Evolutionary conservation across 2,329 filamentous ascomycete species (phyloP).

Genomic region (Aspergillus caelatus): DNA sequence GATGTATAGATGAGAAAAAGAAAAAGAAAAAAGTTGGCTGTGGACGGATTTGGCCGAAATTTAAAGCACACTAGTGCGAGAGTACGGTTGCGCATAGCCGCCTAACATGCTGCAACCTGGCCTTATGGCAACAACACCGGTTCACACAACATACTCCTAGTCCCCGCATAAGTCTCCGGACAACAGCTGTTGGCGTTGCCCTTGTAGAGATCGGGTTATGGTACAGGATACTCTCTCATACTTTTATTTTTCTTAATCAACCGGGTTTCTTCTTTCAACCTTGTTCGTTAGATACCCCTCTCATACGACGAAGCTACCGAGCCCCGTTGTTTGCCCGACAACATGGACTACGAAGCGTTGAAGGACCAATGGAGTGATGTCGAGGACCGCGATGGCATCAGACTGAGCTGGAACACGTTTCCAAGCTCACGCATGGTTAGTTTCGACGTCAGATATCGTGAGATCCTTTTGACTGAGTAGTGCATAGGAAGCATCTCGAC

Average conservation of each 20-base stretch:
- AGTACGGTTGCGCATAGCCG: slow-evolving; percentile 37
- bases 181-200: slow-evolving; percentile 35
- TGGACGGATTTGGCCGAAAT: slow-evolving; percentile 29
- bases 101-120: slow-evolving; percentile 49
- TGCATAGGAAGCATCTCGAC: slow-evolving; percentile 81
- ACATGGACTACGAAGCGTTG: slow-evolving; percentile 88
- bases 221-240: slow-evolving; percentile 26
- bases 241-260: slow-evolving; percentile 25
- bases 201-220: slow-evolving; percentile 35
- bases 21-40: slow-evolving; percentile 40
- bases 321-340: slow-evolving; percentile 30
- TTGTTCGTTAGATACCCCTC: slow-evolving; percentile 22
- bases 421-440: slow-evolving; percentile 94
- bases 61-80: slow-evolving; percentile 28
- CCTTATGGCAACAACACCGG: slow-evolving; percentile 41
- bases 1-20: slow-evolving; percentile 39
- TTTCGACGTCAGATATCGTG: slow-evolving; percentile 21
- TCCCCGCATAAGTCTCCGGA: slow-evolving; percentile 32
- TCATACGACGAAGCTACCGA: slow-evolving; percentile 30
- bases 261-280: slow-evolving; percentile 20
- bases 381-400: slow-evolving; percentile 93
- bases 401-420: slow-evolving; percentile 98
- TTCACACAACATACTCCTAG: slow-evolving; percentile 41
- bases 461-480: slow-evolving; percentile 31
- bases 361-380: slow-evolving; percentile 97